A percentile compares a stretch with the other conserved stretches of the same genome.
Evolutionary conservation across 1,284 basidiomycete genomes (phyloP).

Genomic region (Ustilago hordei): DNA sequence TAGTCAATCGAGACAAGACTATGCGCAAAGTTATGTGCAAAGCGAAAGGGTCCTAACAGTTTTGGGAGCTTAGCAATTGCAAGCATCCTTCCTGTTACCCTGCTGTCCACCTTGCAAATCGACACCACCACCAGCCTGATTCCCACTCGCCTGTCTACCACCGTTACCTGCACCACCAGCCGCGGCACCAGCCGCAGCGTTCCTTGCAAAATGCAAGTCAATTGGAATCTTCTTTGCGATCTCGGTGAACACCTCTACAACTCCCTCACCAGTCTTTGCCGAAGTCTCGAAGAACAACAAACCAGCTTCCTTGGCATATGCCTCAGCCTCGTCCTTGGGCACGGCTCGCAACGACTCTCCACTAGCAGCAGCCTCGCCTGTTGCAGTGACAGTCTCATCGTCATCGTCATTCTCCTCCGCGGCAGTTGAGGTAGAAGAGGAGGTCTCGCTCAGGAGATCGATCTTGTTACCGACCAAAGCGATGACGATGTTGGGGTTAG

Average conservation of each 20-base stretch:
- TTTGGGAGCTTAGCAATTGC: constrained; percentile 52
- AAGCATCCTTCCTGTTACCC: constrained; percentile 47
- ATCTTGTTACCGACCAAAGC: constrained; percentile 72
- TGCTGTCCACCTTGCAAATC: constrained; percentile 48
- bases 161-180: constrained; percentile 30
- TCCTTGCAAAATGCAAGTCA: constrained; percentile 54
- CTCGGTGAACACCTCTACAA: constrained; percentile 97
- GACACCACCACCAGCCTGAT: constrained; percentile 39
- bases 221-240: constrained; percentile 68
- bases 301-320: constrained; percentile 92
- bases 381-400: constrained; percentile 72
- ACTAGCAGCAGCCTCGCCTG: constrained; percentile 23
- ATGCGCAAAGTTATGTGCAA: neutral
- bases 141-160: constrained; percentile 39
- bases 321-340: constrained; percentile 85
- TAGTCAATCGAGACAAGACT: neutral
- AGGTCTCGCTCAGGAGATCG: constrained; percentile 81
- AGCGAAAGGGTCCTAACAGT: neutral
- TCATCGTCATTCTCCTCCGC: constrained; percentile 51
- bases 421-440: constrained; percentile 69
- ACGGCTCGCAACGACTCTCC: constrained; percentile 58
- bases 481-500: constrained; percentile 98
- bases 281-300: constrained; percentile 97
- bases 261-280: constrained; percentile 96
- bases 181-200: constrained; percentile 37